These are phyloP conservation scores for Suillus decipiens DNA, from an alignment of 768 basidiomycete genomes.

Conservation along the genomic window DNA sequence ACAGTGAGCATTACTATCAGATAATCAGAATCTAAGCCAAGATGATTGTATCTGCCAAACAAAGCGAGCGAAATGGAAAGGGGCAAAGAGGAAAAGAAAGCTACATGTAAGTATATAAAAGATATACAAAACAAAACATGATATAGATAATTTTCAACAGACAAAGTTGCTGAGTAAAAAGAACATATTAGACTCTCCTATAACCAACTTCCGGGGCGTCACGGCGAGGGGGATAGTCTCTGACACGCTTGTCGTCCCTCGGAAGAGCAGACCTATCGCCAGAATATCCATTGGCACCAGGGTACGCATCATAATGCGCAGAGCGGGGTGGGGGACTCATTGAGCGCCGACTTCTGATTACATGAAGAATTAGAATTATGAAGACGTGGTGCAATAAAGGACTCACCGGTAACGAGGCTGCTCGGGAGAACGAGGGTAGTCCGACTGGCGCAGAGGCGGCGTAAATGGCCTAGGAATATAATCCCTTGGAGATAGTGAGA, in stretches of 20 bases:
- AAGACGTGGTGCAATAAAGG: slow-evolving; percentile 4
- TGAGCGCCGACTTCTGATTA: slow-evolving; percentile 60
- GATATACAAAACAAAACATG: not conserved
- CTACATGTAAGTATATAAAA: not conserved
- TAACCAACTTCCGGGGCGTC: slow-evolving; percentile 34
- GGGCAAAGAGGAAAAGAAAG: not conserved
- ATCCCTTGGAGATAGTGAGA: slow-evolving; percentile 42
- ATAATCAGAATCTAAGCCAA: not conserved
- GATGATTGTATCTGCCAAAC: not conserved
- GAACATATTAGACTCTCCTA: slow-evolving; percentile 27
- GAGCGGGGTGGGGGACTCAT: slow-evolving; percentile 62
- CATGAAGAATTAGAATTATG: slow-evolving; percentile 7
- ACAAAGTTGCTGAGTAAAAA: slow-evolving; percentile 10
- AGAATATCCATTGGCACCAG: slow-evolving; percentile 39
- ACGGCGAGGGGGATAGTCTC: slow-evolving; percentile 43
- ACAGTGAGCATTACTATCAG: not conserved
- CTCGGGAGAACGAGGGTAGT: slow-evolving; percentile 50
- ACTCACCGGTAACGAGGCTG: slow-evolving; percentile 45
- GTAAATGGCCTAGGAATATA: slow-evolving; percentile 58
- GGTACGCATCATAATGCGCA: slow-evolving; percentile 54
- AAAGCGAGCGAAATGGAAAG: not conserved
- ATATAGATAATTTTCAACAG: not conserved
- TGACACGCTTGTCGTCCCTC: slow-evolving; percentile 31
- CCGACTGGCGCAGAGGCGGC: slow-evolving; percentile 48
- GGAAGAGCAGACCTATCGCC: slow-evolving; percentile 50